Conservation (phyloP, 306 rosid genomes). For the Luffa aegyptiaca region DNA sequence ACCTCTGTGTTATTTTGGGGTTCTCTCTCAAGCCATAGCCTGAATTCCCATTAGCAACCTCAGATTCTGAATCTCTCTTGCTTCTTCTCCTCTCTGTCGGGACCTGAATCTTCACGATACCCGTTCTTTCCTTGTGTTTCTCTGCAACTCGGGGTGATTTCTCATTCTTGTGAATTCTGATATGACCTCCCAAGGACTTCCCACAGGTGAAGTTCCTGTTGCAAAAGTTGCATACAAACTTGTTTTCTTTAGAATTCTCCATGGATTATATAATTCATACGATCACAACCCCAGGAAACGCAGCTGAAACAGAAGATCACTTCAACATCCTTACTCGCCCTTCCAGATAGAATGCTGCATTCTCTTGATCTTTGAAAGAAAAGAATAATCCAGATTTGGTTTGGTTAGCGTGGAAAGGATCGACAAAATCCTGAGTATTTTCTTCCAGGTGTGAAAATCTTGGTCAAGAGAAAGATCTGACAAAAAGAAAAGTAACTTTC, state of each 20-base stretch:
- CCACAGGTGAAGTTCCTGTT: conserved; percentile 51
- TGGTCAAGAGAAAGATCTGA: conserved; percentile 64
- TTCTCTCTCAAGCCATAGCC: conserved; percentile 62
- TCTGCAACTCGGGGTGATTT: conserved; percentile 25
- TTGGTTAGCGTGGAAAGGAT: conserved; percentile 22
- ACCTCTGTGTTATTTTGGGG: conserved; percentile 63
- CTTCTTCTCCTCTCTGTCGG: conserved; percentile 28
- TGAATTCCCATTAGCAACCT: conserved; percentile 22
- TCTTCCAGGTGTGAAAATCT: conserved; percentile 56
- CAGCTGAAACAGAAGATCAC: conserved; percentile 11
- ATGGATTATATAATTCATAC: conserved; percentile 19
- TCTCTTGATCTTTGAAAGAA: conserved; percentile 14
- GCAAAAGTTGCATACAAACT: conserved; percentile 69
- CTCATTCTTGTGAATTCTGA: conserved; percentile 55
- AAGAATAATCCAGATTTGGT: conserved; percentile 9
- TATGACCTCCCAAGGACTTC: conserved; percentile 71
- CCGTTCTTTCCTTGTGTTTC: conserved; percentile 9
- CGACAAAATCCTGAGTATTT: conserved; percentile 23
- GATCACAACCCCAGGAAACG: conserved; percentile 7
- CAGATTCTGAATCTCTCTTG: conserved; percentile 46
- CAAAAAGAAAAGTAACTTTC: conserved; percentile 39
- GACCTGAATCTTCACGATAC: conserved; percentile 20
- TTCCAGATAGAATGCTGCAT: conserved; percentile 21
- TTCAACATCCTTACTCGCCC: not conserved
- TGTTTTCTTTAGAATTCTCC: conserved; percentile 38